Percentiles rank a stretch among this genome's conserved stretches.
phyloP scores from a whole-genome alignment of 2,329 filamentous ascomycete species.

The Paraphaeosphaeria minitans region DNA sequence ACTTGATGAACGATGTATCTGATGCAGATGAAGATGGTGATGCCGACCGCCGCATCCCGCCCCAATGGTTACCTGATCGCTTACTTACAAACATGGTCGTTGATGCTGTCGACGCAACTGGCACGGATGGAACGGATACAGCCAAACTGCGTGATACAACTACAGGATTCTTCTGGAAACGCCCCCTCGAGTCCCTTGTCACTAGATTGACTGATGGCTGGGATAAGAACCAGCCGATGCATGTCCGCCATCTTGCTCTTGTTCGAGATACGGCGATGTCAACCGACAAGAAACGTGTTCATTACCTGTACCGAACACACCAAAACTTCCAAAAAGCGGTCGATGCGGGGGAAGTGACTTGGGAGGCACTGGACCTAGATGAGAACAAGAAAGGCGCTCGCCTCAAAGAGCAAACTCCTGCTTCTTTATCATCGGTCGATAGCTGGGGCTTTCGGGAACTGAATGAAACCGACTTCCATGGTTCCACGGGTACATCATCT shows the following conservation, averaged over 20 bases:
- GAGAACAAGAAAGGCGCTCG: constrained; percentile 35
- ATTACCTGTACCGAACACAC: constrained; percentile 62
- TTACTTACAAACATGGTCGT: constrained; percentile 59
- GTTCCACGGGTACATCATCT: constrained; percentile 30
- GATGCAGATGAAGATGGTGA: constrained; percentile 29
- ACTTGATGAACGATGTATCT: constrained; percentile 29
- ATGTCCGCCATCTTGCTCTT: constrained; percentile 62
- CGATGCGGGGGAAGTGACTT: constrained; percentile 54
- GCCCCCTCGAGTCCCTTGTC: constrained; percentile 60
- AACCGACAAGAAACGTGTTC: constrained; percentile 49
- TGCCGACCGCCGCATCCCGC: constrained; percentile 46
- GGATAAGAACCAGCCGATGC: constrained; percentile 62
- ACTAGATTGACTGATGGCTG: constrained; percentile 60
- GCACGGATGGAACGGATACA: constrained; percentile 57
- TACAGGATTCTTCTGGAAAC: constrained; percentile 59
- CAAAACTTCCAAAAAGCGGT: constrained; percentile 60
- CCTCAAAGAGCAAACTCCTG: constrained; percentile 16
- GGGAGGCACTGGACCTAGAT: constrained; percentile 57
- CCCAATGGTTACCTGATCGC: constrained; percentile 61
- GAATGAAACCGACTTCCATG: constrained; percentile 26
- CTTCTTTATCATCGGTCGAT: constrained; percentile 20
- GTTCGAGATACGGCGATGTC: constrained; percentile 59
- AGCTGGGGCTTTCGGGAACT: constrained; percentile 38
- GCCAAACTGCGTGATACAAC: constrained; percentile 45
- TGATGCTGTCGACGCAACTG: constrained; percentile 54